These are phyloP conservation scores for Arbutus unedo DNA, from an alignment of 148 eudicot species.

Conservation along the genomic window DNA sequence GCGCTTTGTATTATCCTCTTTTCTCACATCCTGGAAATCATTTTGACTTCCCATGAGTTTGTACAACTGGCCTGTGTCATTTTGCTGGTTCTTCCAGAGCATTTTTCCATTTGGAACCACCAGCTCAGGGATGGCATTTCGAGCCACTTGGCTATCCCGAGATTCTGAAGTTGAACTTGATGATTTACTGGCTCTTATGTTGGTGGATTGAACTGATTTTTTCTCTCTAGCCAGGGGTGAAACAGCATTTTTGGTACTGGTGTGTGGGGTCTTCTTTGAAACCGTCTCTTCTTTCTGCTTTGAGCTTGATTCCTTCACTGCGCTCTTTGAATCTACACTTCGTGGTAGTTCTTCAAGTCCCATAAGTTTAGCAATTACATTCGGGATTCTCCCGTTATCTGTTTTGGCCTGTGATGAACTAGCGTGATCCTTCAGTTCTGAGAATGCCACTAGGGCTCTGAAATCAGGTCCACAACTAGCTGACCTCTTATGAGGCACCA, in stretches of 20 bases:
- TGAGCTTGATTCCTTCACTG: constrained; percentile 25
- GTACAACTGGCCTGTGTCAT: constrained; percentile 21
- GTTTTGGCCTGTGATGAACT: constrained; percentile 30
- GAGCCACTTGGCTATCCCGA: constrained; percentile 12
- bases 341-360: constrained; percentile 73
- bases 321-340: constrained; percentile 24
- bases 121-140: constrained; percentile 13
- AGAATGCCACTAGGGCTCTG: constrained; percentile 17
- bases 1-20: constrained; percentile 11
- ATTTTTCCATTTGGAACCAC: constrained; percentile 14
- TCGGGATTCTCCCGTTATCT: constrained; percentile 52
- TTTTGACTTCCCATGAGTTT: constrained; percentile 19
- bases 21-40: constrained; percentile 16
- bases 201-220: constrained; percentile 21
- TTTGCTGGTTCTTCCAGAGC: constrained; percentile 33
- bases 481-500: constrained; percentile 39
- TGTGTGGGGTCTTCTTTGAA: constrained; percentile 18
- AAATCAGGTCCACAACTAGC: constrained; percentile 45
- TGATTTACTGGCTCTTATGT: constrained; percentile 10
- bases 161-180: not conserved
- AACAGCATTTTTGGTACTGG: constrained; percentile 21
- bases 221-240: constrained; percentile 19
- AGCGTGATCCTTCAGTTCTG: constrained; percentile 15
- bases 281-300: constrained; percentile 29
- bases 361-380: constrained; percentile 88